These are phyloP conservation scores for Noccaea caerulescens DNA, from an alignment of 345 rosid species.

Conservation along the genomic window DNA sequence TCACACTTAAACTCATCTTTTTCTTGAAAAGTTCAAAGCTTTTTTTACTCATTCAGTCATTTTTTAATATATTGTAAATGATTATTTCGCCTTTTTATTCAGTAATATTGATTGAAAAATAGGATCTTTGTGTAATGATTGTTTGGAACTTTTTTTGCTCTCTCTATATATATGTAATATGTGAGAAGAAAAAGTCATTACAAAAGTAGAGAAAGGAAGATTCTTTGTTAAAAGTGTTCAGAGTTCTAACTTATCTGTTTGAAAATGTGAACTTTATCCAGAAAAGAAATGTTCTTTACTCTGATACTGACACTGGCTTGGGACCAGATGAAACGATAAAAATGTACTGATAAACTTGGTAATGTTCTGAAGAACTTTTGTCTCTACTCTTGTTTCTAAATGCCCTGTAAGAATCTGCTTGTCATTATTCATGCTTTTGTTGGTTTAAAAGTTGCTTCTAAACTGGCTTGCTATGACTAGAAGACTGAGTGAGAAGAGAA, in stretches of 20 bases:
- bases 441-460: neutral
- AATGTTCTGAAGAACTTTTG: constrained; percentile 12
- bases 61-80: constrained; percentile 20
- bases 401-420: neutral
- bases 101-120: constrained; percentile 7
- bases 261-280: constrained; percentile 24
- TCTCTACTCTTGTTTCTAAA: constrained; percentile 4
- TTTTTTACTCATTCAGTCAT: constrained; percentile 10
- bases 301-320: constrained; percentile 32
- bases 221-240: constrained; percentile 26
- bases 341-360: constrained; percentile 9
- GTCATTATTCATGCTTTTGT: neutral
- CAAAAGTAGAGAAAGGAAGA: constrained; percentile 29
- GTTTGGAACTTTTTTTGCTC: constrained; percentile 16
- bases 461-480: neutral
- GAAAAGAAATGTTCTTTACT: constrained; percentile 23
- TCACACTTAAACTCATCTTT: neutral
- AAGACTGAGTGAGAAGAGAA: constrained; percentile 6
- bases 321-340: constrained; percentile 34
- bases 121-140: constrained; percentile 27
- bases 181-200: constrained; percentile 31
- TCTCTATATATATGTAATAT: neutral
- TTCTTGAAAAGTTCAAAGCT: constrained; percentile 20
- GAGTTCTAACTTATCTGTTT: constrained; percentile 27
- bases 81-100: constrained; percentile 19